These are phyloP conservation scores for Protomyces lactucae-debilis DNA, from an alignment of 1,139 yeast genomes.

Conservation along the genomic window DNA sequence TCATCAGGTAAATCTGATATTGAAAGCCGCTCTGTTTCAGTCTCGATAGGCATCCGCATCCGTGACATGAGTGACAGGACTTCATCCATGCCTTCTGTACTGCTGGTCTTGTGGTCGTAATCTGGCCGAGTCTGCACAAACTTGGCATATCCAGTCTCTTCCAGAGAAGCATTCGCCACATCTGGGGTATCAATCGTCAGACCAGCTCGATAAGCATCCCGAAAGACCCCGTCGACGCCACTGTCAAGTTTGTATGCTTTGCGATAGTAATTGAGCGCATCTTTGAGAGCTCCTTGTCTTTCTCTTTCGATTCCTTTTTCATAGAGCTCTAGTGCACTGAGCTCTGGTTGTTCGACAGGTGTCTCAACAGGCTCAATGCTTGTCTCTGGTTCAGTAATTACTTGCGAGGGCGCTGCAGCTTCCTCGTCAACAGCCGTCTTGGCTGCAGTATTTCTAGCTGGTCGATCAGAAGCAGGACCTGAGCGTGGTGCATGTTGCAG, in stretches of 20 bases:
- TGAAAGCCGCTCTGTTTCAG: constrained; percentile 46
- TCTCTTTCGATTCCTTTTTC: constrained; percentile 71
- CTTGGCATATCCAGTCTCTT: constrained; percentile 26
- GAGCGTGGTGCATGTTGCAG: background rate
- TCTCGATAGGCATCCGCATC: constrained; percentile 6
- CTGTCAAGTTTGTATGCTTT: constrained; percentile 64
- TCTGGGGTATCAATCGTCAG: background rate
- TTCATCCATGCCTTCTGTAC: background rate
- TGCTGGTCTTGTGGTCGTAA: constrained; percentile 38
- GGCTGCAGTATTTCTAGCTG: no score
- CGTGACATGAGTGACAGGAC: constrained; percentile 8
- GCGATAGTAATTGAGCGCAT: constrained; percentile 70
- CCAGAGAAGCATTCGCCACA: constrained; percentile 39
- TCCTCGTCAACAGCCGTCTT: no score
- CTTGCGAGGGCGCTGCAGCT: no score
- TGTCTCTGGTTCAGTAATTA: no score
- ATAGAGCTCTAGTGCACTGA: constrained; percentile 55
- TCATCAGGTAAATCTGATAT: constrained; percentile 61
- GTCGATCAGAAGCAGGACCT: no score
- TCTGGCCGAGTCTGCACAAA: constrained; percentile 36
- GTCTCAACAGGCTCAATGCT: background rate
- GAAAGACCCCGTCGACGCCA: constrained; percentile 62
- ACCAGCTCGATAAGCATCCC: constrained; percentile 40
- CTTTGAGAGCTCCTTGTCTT: constrained; percentile 67
- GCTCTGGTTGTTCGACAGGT: constrained; percentile 38